Evolutionary conservation across 75 land plant species (phyloP).

Genomic region (Isoetes taiwanensis): DNA sequence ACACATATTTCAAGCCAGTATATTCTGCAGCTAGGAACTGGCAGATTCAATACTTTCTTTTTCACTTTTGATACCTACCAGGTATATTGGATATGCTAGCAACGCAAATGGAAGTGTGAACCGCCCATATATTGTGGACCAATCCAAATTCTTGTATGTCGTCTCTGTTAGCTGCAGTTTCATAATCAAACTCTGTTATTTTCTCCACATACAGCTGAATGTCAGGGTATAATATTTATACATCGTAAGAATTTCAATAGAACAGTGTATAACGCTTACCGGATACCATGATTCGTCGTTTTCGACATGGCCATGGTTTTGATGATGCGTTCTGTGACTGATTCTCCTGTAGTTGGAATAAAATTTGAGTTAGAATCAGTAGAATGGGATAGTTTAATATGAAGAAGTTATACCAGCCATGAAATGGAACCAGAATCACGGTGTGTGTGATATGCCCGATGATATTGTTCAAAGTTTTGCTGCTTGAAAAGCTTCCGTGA

Average conservation of each 20-base stretch:
- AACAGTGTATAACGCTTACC: slow-evolving; percentile 20
- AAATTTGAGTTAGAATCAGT: neutral
- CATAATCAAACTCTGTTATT: neutral
- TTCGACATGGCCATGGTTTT: slow-evolving; percentile 86
- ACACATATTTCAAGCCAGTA: neutral
- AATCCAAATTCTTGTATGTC: slow-evolving; percentile 37
- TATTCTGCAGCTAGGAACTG: too few species aligned
- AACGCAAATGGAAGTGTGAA: slow-evolving; percentile 54
- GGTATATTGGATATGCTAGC: slow-evolving; percentile 68
- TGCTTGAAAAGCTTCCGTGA: slow-evolving; percentile 86
- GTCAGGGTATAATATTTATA: too few species aligned
- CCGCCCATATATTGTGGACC: slow-evolving; percentile 23
- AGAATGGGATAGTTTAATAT: neutral
- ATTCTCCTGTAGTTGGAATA: slow-evolving; percentile 50
- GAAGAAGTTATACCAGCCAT: slow-evolving; percentile 58
- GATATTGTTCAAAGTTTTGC: slow-evolving; percentile 41
- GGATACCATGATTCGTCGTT: slow-evolving; percentile 95
- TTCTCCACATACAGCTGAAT: too few species aligned
- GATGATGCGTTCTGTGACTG: slow-evolving; percentile 91
- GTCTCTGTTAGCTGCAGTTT: slow-evolving; percentile 45
- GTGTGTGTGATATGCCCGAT: slow-evolving; percentile 80
- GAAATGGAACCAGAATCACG: slow-evolving; percentile 73
- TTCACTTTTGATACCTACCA: slow-evolving; percentile 28
- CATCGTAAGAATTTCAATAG: too few species aligned
- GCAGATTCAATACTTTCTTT: too few species aligned